These are phyloP conservation scores for Begonia fuchsioides DNA, from an alignment of 306 rosid genomes.

Conservation along the genomic window DNA sequence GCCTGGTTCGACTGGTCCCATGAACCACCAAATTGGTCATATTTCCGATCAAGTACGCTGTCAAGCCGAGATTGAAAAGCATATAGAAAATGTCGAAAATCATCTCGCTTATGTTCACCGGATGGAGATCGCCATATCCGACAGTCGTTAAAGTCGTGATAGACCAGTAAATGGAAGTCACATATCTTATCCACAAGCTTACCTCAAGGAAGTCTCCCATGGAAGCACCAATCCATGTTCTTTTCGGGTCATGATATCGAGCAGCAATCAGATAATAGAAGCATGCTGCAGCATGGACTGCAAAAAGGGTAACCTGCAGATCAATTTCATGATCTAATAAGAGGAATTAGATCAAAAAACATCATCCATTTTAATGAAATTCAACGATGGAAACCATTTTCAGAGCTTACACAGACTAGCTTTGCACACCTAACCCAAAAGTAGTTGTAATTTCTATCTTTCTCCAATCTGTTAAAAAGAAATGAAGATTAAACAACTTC, in stretches of 20 bases:
- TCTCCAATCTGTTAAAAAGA: conserved; percentile 52
- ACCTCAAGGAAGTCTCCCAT: conserved; percentile 30
- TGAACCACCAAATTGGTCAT: conserved; percentile 97
- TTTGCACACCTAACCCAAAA: conserved; percentile 89
- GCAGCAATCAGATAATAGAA: conserved; percentile 85
- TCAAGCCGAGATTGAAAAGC: conserved; percentile 84
- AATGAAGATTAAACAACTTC: conserved; percentile 1
- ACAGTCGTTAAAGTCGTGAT: conserved; percentile 84
- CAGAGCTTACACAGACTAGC: conserved; percentile 61
- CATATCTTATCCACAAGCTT: conserved; percentile 59
- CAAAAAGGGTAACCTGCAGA: conserved; percentile 79
- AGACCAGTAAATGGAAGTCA: conserved; percentile 79
- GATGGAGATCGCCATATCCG: conserved; percentile 89
- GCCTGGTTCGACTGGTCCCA: conserved; percentile 76
- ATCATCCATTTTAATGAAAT: no score
- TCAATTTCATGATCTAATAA: conserved; percentile 7
- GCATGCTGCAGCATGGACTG: conserved; percentile 77
- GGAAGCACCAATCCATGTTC: conserved; percentile 60
- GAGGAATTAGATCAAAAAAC: no score
- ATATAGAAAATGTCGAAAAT: conserved; percentile 68
- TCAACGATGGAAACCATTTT: neutral
- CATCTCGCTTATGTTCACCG: conserved; percentile 82
- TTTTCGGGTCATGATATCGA: conserved; percentile 42
- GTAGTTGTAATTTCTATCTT: conserved; percentile 71
- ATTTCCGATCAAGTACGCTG: conserved; percentile 88